phyloP scores from a whole-genome alignment of 169 alveolate species.

The Eimeria sp. region DNA sequence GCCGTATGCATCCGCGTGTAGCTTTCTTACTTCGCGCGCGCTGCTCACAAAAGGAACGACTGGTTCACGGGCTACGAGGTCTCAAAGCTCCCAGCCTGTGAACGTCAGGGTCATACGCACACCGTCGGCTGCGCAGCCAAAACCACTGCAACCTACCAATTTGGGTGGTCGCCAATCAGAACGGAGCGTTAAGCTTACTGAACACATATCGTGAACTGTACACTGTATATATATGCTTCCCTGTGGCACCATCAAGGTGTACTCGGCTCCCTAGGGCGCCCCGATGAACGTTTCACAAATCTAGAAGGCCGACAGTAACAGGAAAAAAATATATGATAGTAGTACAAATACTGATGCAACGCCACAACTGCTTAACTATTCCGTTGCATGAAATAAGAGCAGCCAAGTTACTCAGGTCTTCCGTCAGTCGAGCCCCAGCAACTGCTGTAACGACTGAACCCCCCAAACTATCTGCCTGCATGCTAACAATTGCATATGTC shows the following conservation, averaged over 20 bases:
- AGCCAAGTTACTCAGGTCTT: neutral
- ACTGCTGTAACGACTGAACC: constrained; percentile 5
- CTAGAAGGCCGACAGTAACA: neutral
- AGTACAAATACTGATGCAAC: neutral
- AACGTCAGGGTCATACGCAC: neutral
- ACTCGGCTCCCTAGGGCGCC: neutral
- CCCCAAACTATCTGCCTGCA: neutral
- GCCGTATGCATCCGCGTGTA: neutral
- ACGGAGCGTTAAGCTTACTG: neutral
- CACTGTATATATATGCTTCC: neutral
- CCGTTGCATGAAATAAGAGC: neutral
- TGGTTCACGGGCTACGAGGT: neutral
- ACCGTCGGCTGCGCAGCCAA: neutral
- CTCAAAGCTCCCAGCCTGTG: neutral
- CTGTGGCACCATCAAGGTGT: neutral
- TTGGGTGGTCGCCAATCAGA: neutral
- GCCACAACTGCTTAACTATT: neutral
- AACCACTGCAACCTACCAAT: neutral
- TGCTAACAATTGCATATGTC: neutral
- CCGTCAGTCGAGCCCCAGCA: neutral
- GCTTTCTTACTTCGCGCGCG: neutral
- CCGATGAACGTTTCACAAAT: neutral
- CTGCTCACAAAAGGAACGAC: neutral
- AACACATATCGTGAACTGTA: neutral
- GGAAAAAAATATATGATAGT: neutral